A percentile compares a stretch with the other conserved stretches of the same genome.
phyloP scores from a whole-genome alignment of 352 stramenopile species.

The Pilasporangium apinafurcum region DNA sequence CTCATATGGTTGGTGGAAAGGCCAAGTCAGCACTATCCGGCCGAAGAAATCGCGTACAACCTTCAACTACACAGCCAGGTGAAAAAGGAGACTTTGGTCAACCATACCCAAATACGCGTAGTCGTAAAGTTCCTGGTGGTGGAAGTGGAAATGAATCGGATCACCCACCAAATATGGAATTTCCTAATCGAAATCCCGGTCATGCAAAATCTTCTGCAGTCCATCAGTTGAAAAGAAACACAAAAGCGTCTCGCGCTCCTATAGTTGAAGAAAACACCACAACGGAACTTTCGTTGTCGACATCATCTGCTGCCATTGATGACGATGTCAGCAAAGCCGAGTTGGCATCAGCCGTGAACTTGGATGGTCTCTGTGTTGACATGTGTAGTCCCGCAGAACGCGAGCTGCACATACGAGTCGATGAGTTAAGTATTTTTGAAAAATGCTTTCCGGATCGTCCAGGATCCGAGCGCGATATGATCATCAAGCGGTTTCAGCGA shows the following conservation, averaged over 20 bases:
- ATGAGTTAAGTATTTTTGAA: constrained; percentile 84
- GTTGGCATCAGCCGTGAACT: constrained; percentile 49
- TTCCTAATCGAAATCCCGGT: too few relatives aligned
- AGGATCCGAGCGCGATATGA: constrained; percentile 55
- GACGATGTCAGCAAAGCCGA: constrained; percentile 45
- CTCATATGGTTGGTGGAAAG: constrained; percentile 17
- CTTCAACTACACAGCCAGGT: constrained; percentile 1
- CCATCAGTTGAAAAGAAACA: constrained; percentile 17
- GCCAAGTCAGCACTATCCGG: too few relatives aligned
- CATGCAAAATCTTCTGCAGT: constrained; percentile 1
- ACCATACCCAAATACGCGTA: neutral
- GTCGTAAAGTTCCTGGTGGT: neutral
- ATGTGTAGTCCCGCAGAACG: constrained; percentile 82
- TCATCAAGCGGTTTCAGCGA: constrained; percentile 86
- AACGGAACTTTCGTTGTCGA: neutral
- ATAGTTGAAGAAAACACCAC: neutral
- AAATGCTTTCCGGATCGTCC: constrained; percentile 63
- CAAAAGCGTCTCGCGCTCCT: too few relatives aligned
- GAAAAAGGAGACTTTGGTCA: neutral
- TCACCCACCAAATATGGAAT: too few relatives aligned
- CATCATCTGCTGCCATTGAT: neutral
- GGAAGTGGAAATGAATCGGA: constrained; percentile 6
- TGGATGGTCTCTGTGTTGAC: constrained; percentile 74
- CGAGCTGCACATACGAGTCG: constrained; percentile 79
- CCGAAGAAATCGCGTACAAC: too few relatives aligned